Evolutionary conservation across 2,329 filamentous ascomycete species (phyloP).

Genomic region (Pestalotiopsis sp.): DNA sequence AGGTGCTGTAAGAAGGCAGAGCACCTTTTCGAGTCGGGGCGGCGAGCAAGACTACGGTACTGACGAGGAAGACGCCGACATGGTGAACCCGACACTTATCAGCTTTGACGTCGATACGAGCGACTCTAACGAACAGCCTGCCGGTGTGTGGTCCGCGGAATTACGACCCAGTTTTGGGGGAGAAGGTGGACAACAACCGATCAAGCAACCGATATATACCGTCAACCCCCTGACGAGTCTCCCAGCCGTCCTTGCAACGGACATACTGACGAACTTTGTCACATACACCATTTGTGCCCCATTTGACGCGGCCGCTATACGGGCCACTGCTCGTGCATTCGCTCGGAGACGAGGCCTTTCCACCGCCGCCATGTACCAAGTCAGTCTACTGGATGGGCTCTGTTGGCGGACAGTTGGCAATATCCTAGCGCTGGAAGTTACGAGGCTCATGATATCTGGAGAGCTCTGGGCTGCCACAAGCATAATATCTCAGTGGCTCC

Average conservation of each 20-base stretch:
- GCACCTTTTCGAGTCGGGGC: constrained; percentile 49
- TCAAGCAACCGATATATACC: constrained; percentile 40
- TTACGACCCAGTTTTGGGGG: constrained; percentile 51
- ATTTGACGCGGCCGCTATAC: constrained; percentile 48
- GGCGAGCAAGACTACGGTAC: constrained; percentile 52
- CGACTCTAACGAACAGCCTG: constrained; percentile 52
- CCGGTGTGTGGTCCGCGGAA: constrained; percentile 62
- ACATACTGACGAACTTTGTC: constrained; percentile 47
- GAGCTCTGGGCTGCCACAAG: constrained; percentile 50
- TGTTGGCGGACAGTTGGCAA: constrained; percentile 45
- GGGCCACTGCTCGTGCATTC: constrained; percentile 47
- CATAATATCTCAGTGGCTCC: constrained; percentile 39
- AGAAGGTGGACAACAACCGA: constrained; percentile 32
- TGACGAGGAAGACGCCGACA: constrained; percentile 60
- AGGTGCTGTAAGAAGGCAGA: constrained; percentile 43
- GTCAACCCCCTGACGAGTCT: constrained; percentile 55
- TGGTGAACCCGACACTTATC: constrained; percentile 59
- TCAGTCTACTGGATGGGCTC: constrained; percentile 39
- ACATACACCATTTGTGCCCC: constrained; percentile 48
- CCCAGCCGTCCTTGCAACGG: constrained; percentile 49
- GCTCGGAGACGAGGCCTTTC: constrained; percentile 41
- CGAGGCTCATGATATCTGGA: constrained; percentile 46
- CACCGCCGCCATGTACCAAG: constrained; percentile 40
- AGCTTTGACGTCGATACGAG: constrained; percentile 64
- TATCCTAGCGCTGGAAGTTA: constrained; percentile 47